phyloP scores from a whole-genome alignment of 345 rosid species.

The Populus alba region DNA sequence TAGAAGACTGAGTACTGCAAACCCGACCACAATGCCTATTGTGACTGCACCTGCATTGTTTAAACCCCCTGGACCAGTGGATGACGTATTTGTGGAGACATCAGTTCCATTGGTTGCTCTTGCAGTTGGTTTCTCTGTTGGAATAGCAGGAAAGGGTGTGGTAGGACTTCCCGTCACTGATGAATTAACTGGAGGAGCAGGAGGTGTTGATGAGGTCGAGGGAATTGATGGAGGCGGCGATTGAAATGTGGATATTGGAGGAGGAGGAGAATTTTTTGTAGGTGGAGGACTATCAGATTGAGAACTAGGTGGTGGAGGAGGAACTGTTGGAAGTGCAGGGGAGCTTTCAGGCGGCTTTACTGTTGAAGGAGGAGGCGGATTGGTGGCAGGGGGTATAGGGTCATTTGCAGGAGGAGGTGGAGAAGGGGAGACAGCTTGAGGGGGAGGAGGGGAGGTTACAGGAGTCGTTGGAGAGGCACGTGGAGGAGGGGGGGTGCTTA shows the following conservation, averaged over 20 bases:
- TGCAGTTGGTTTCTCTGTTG: constrained; percentile 77
- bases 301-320: constrained; percentile 35
- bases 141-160: constrained; percentile 62
- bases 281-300: constrained; percentile 49
- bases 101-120: constrained; percentile 44
- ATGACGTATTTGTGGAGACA: constrained; percentile 35
- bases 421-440: constrained; percentile 39
- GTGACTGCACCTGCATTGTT: constrained; percentile 57
- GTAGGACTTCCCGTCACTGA: constrained; percentile 29
- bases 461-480: constrained; percentile 45
- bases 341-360: constrained; percentile 39
- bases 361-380: constrained; percentile 46
- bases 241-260: constrained; percentile 37
- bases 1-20: constrained; percentile 60
- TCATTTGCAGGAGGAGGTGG: constrained; percentile 29
- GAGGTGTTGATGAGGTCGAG: constrained; percentile 43
- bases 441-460: constrained; percentile 52
- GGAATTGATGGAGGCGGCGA: constrained; percentile 51
- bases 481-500: constrained; percentile 46
- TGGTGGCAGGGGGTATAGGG: constrained; percentile 28
- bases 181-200: constrained; percentile 49
- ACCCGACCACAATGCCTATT: constrained; percentile 61
- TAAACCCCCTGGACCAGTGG: constrained; percentile 40
- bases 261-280: constrained; percentile 28
- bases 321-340: constrained; percentile 31